These are phyloP conservation scores for Pichia sp. DNA, from an alignment of 1,139 yeast genomes.

Conservation along the genomic window DNA sequence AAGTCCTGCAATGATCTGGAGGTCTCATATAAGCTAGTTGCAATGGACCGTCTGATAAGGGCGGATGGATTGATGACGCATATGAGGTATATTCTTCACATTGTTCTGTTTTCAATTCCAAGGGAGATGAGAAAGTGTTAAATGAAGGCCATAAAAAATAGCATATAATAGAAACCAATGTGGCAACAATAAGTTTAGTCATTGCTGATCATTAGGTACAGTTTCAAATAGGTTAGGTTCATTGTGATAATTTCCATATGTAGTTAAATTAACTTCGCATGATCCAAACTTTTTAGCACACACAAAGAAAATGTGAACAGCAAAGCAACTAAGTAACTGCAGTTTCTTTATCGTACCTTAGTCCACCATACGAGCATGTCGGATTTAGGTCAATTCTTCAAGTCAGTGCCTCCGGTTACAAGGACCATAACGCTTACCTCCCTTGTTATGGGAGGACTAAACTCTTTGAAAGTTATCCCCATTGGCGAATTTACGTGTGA, in stretches of 20 bases:
- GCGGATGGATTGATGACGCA: conserved; percentile 38
- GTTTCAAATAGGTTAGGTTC: too few relatives aligned
- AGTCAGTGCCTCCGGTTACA: conserved; percentile 33
- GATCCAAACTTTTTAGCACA: too few relatives aligned
- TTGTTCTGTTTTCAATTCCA: background rate
- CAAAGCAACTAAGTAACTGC: too few relatives aligned
- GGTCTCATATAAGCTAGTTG: conserved; percentile 74
- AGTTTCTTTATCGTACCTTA: background rate
- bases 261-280: too few relatives aligned
- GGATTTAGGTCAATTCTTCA: conserved; percentile 25
- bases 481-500: conserved; percentile 23
- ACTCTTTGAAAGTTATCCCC: conserved; percentile 28
- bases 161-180: too few relatives aligned
- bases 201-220: too few relatives aligned
- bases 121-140: too few relatives aligned
- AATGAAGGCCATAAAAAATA: background rate
- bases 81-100: conserved; percentile 37
- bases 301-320: too few relatives aligned
- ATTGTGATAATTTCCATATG: too few relatives aligned
- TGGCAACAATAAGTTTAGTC: too few relatives aligned
- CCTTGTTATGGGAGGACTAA: conserved; percentile 30
- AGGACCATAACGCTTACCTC: conserved; percentile 31
- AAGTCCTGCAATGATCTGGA: conserved; percentile 62
- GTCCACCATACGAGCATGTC: conserved; percentile 11
- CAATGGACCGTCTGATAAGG: conserved; percentile 42